Evolutionary conservation across 805 yeast genomes (phyloP), one percentile per base, ranked within the genome.

Genomic region (Clavispora phyllophila): DNA sequence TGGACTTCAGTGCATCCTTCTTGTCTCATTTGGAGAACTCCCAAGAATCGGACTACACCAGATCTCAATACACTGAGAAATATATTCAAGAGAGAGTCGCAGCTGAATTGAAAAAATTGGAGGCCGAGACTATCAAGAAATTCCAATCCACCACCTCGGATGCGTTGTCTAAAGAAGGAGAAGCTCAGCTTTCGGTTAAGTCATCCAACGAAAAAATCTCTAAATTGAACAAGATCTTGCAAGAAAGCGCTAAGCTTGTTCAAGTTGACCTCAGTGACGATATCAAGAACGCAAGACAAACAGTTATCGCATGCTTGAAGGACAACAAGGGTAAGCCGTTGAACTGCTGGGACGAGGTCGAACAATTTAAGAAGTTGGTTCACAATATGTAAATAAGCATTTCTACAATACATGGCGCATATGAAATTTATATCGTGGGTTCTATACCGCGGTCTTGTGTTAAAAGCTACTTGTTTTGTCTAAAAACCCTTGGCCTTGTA

Each of bases 341-440:
- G 60, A 81, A 84, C 61, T 87, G 96, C 61, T 84, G 89, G 83
- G 87, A 84, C 32, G 86, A 84, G 57, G 86, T 86, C 15, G 79
- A 82, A 56, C 65, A 72, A 43, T 87, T 87, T 63, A 84, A 80
- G 58, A 72, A 71, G 49, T 61, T 79, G 48, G 84, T 81, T 14
- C 68, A 69, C 50, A 66, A 70, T 48, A 65, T 76, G 48, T 76
- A 64, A 50, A 39, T 10, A 15, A 14, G 33, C 34, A 18, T 27
- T 19, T 14, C 22, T 22, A 4, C 24, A 15, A 24, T 33, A 33
- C 36, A 20, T 33, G 23, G 24, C 23, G 36, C 24, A 18, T 33
- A 25, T 20, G 31, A 25, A 17, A 18, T 10, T 7, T 3, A 22
- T 22, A 17, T n/a, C 13, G 23, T 19, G 23, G 20, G 20, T 15